These are phyloP conservation scores for Trametes maxima DNA, from an alignment of 768 basidiomycete genomes.

Conservation along the genomic window DNA sequence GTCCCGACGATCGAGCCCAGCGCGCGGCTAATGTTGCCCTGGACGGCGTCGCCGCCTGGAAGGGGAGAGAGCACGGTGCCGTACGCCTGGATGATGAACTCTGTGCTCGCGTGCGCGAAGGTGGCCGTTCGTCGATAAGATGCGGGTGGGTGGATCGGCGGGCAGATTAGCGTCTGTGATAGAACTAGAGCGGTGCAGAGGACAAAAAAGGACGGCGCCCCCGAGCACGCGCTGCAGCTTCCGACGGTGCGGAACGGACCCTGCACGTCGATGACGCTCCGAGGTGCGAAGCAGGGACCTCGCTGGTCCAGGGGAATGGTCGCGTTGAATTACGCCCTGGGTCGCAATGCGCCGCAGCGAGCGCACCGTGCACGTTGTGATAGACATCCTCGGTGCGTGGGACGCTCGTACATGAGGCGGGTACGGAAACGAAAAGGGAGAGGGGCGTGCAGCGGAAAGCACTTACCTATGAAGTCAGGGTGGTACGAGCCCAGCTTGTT, in stretches of 20 bases:
- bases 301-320: slow-evolving; percentile 13
- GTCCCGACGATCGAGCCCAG: slow-evolving; percentile 84
- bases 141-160: slow-evolving; percentile 2
- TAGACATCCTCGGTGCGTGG: not conserved
- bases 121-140: slow-evolving; percentile 1
- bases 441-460: slow-evolving; percentile 20
- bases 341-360: not conserved
- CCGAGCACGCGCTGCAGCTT: not conserved
- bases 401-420: not conserved
- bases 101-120: slow-evolving; percentile 39
- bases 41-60: slow-evolving; percentile 58
- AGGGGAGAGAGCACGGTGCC: slow-evolving; percentile 77
- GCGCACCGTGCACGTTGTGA: not conserved
- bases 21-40: slow-evolving; percentile 84
- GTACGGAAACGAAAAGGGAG: slow-evolving; percentile 10
- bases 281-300: not conserved
- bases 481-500: slow-evolving; percentile 86
- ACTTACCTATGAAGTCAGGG: slow-evolving; percentile 92
- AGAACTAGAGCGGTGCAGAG: slow-evolving; percentile 5
- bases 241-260: slow-evolving; percentile 8
- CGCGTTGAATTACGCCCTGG: slow-evolving; percentile 7
- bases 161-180: slow-evolving; percentile 8
- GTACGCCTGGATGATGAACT: slow-evolving; percentile 86
- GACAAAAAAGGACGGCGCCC: not conserved
- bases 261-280: not conserved